Conservation (phyloP, 2,329 filamentous ascomycete species). For the Sarocladium strictum region DNA sequence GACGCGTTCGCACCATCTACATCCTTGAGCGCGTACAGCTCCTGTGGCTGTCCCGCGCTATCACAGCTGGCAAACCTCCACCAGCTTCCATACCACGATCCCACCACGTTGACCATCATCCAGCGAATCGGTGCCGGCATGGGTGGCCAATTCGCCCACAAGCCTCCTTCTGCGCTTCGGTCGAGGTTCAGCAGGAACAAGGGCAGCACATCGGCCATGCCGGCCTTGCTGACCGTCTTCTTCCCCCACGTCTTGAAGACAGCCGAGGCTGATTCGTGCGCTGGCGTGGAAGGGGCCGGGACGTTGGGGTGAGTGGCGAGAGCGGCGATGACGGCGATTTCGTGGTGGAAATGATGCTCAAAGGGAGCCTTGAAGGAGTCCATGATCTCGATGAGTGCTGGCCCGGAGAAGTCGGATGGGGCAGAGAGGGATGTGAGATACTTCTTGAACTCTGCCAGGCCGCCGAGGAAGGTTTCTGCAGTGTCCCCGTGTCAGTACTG, state of each 20-base stretch:
- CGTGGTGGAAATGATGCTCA: conserved; percentile 48
- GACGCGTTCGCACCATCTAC: not conserved
- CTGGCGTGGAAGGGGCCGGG: conserved; percentile 38
- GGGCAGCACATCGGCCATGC: conserved; percentile 53
- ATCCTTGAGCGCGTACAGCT: conserved; percentile 42
- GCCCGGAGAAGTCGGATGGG: conserved; percentile 36
- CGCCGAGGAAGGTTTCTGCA: conserved; percentile 42
- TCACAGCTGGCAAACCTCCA: conserved; percentile 64
- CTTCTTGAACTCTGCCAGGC: conserved; percentile 43
- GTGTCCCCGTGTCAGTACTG: too few species aligned
- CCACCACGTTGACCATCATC: conserved; percentile 53
- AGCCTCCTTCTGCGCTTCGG: conserved; percentile 49
- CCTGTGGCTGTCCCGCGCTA: conserved; percentile 42
- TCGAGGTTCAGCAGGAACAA: conserved; percentile 62
- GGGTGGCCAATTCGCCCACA: conserved; percentile 58
- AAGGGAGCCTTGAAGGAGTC: conserved; percentile 43
- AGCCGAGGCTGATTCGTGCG: conserved; percentile 37
- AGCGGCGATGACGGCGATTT: conserved; percentile 45
- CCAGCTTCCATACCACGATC: conserved; percentile 47
- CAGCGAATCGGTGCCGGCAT: conserved; percentile 56
- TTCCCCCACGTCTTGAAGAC: conserved; percentile 58
- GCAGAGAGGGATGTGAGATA: conserved; percentile 41
- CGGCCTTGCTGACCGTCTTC: conserved; percentile 56
- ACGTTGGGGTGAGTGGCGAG: conserved; percentile 45
- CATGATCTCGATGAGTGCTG: conserved; percentile 44